Evolutionary conservation across 2,329 filamentous ascomycete species (phyloP).

Genomic region (Septoria linicola): DNA sequence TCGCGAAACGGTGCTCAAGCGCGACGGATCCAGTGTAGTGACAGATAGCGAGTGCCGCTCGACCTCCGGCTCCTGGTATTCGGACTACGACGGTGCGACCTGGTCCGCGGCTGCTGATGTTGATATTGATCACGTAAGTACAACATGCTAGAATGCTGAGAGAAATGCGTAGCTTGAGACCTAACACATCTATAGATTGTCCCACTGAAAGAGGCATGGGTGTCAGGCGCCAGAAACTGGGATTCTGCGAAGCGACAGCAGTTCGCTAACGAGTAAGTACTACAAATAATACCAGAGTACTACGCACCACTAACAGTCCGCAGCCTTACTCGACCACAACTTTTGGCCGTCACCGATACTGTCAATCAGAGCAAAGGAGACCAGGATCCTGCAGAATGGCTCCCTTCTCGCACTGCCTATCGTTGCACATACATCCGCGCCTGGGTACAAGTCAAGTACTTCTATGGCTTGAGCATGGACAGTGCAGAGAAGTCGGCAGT

Average conservation of each 20-base stretch:
- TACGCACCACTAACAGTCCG: neutral
- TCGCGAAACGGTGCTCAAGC: conserved; percentile 61
- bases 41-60: conserved; percentile 60
- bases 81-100: conserved; percentile 70
- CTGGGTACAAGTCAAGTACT: conserved; percentile 76
- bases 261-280: conserved; percentile 59
- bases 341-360: conserved; percentile 74
- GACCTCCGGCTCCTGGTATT: conserved; percentile 66
- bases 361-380: conserved; percentile 75
- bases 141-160: too few species aligned
- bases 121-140: conserved; percentile 84
- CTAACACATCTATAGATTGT: too few species aligned
- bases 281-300: too few species aligned
- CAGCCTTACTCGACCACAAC: conserved; percentile 71
- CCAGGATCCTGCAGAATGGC: conserved; percentile 71
- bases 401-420: conserved; percentile 67
- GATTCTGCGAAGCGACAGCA: conserved; percentile 63
- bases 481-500: conserved; percentile 61
- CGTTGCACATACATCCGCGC: conserved; percentile 75
- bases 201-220: conserved; percentile 55
- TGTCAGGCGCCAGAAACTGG: conserved; percentile 69
- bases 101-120: conserved; percentile 69
- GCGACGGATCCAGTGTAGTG: conserved; percentile 67
- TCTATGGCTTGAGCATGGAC: conserved; percentile 68
- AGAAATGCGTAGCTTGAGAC: too few species aligned